phyloP scores from a whole-genome alignment of 768 basidiomycete species.

The Gymnopilus dilepis region DNA sequence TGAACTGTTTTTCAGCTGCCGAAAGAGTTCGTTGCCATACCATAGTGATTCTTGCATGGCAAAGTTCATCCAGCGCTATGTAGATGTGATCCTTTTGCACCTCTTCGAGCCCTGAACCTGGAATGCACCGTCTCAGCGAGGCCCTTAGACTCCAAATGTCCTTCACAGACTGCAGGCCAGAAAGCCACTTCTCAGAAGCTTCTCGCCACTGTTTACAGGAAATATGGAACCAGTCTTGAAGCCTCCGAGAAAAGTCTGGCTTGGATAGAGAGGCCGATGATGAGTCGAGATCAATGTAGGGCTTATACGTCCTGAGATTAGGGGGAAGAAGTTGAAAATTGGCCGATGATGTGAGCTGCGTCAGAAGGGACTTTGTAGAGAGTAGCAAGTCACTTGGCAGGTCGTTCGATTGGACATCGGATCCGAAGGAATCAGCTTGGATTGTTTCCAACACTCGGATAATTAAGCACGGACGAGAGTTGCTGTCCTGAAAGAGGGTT shows the following conservation, averaged over 20 bases:
- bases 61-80: conserved; percentile 56
- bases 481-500: conserved; percentile 54
- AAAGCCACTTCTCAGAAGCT: conserved; percentile 61
- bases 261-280: conserved; percentile 56
- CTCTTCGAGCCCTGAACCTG: conserved; percentile 47
- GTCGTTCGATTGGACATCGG: conserved; percentile 23
- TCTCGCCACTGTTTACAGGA: conserved; percentile 50
- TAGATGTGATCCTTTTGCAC: conserved; percentile 52
- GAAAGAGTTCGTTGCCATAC: conserved; percentile 56
- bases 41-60: conserved; percentile 53
- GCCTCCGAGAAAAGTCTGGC: conserved; percentile 46
- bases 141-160: conserved; percentile 77
- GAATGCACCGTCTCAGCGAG: conserved; percentile 53
- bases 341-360: conserved; percentile 79
- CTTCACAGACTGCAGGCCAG: conserved; percentile 58
- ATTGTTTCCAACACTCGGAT: conserved; percentile 62
- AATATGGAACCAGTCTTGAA: conserved; percentile 69
- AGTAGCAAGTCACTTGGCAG: conserved; percentile 61
- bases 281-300: conserved; percentile 78
- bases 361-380: conserved; percentile 70
- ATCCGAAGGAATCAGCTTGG: conserved; percentile 51
- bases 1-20: conserved; percentile 24
- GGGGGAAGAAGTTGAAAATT: conserved; percentile 80
- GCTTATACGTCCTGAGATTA: conserved; percentile 77
- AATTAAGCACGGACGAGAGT: conserved; percentile 52